Base-by-base conservation (phyloP, 176 grass and related monocot species). In the Coix lacrymajobi region DNA sequence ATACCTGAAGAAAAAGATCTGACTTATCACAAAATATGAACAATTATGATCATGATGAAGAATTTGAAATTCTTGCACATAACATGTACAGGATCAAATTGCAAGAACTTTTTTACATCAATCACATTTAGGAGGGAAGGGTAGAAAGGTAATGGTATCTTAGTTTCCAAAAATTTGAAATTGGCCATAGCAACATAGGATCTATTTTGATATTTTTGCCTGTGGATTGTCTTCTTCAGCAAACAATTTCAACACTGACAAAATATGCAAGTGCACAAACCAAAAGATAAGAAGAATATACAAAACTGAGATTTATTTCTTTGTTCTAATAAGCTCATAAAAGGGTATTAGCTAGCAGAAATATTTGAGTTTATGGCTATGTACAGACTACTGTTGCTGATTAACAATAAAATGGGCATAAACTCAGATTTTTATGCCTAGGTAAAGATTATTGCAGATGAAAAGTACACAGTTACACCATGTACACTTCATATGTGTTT, bases 1-100 rank as follows among this genome's bases (percentile, higher is more conserved):
- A 92, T 99, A 99, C 86, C 97, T 99, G 85, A 71, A 86, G 36
- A 45, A 71, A 57, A 84, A 73, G 28, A 38, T 61, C n/a, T 38
- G 63, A 44, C 31, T 84, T 81, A 85, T 41, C 11, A 89, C 44
- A 51, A 74, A 80, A 81, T 49, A 92, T 32, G n/a, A 61, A 48
- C 39, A 20, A 64, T 4, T 62, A 70, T 20, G 66, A 4, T 38
- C 13, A 76, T 36, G 12, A 60, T 12, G 76, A 57, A 24, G n/a
- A 79, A 45, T 69, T 76, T 24, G 56, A 67, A 25, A 43, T 31
- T 43, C 32, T 61, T 40, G 43, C 24, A 30, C n/a, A 7, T 36
- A 86, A 62, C 67, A 74, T 57, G 6, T 30, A 20, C 52, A 45
- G 5, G 71, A 52, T 38, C 11, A 77, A 78, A 58, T 41, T 36